phyloP scores from a whole-genome alignment of 805 yeast genomes.

The Kockiozyma suomiensis region DNA sequence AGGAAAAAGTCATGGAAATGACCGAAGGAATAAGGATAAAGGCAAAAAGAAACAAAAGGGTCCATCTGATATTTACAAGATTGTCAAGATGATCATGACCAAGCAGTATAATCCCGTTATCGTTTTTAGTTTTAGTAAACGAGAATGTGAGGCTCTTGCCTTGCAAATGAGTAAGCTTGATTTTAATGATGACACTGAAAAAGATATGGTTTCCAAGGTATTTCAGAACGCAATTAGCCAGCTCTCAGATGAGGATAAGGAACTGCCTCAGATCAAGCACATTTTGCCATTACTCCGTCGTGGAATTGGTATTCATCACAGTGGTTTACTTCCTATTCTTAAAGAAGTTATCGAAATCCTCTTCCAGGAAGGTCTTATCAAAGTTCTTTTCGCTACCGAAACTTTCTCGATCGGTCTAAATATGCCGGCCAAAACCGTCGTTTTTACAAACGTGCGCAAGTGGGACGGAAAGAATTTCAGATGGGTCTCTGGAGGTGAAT shows the following conservation, averaged over 20 bases:
- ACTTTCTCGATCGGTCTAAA: slow-evolving; percentile 97
- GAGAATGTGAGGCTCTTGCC: slow-evolving; percentile 95
- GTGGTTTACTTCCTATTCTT: slow-evolving; percentile 89
- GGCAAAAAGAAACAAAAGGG: slow-evolving; percentile 56
- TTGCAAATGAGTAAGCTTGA: slow-evolving; percentile 94
- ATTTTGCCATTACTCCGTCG: slow-evolving; percentile 85
- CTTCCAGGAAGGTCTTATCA: slow-evolving; percentile 94
- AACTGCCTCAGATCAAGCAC: slow-evolving; percentile 91
- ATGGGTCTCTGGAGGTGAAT: slow-evolving; percentile 99
- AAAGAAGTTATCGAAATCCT: slow-evolving; percentile 94
- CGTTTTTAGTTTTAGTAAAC: slow-evolving; percentile 95
- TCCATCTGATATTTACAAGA: slow-evolving; percentile 71
- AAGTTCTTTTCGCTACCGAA: slow-evolving; percentile 95
- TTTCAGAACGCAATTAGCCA: slow-evolving; percentile 86
- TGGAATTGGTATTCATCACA: slow-evolving; percentile 98
- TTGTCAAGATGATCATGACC: slow-evolving; percentile 96
- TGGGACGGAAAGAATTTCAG: slow-evolving; percentile 98
- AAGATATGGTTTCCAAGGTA: slow-evolving; percentile 85
- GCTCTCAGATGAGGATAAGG: slow-evolving; percentile 87
- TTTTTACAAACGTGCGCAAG: slow-evolving; percentile 93
- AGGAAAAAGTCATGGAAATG: slow-evolving; percentile 63
- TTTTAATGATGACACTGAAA: slow-evolving; percentile 91
- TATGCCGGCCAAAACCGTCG: slow-evolving; percentile 99
- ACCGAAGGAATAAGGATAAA: slow-evolving; percentile 44
- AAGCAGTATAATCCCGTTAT: slow-evolving; percentile 96